Evolutionary conservation across 148 eudicot genomes (phyloP), one percentile per base, ranked within the genome.

Genomic region (Chenopodium formosanum): DNA sequence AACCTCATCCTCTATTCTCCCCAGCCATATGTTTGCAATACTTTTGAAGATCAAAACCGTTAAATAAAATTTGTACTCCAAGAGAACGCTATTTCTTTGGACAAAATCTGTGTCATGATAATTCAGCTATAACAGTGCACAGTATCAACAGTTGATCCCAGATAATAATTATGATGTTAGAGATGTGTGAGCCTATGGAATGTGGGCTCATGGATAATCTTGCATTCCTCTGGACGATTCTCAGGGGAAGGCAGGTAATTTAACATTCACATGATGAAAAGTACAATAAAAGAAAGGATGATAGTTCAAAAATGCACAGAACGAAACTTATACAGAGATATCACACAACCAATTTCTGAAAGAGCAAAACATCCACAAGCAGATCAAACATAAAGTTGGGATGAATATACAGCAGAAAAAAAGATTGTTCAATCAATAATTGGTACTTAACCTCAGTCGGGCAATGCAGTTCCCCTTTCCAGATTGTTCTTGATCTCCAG

Each of bases 401-500:
- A 20, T 9, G 6, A 37, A 56, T n/a, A 68, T 44, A 46, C 23
- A 81, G 20, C 44, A 75, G 62, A n/a, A 37, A 47, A n/a, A 74
- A 34, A 53, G 34, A 11, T 9, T 1, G 66, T 47, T 31, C 31
- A 46, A 53, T 20, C 37, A 53, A 20, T 16, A 47, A 25, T 9
- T 65, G 62, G 64, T n/a, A 62, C 20, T 69, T 81, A 82, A 88
- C 90, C 87, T 95, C 78, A 94, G 81, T 95, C 99, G 9, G 99
- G 99, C 80, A 96, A 88, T 44, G 99, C 99, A 81, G 99, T 96
- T 82, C 99, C 98, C 79, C 98, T 92, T 85, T 96, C 98, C 60
- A 96, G 92, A 82, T 96, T 96, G 89, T 96, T 96, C 86, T 92
- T 96, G 89, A 96, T 96, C 91, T 96, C 99, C 80, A 94, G 78